Base-by-base conservation (phyloP, 495 filamentous ascomycete species). In the Acidomyces sp. region DNA sequence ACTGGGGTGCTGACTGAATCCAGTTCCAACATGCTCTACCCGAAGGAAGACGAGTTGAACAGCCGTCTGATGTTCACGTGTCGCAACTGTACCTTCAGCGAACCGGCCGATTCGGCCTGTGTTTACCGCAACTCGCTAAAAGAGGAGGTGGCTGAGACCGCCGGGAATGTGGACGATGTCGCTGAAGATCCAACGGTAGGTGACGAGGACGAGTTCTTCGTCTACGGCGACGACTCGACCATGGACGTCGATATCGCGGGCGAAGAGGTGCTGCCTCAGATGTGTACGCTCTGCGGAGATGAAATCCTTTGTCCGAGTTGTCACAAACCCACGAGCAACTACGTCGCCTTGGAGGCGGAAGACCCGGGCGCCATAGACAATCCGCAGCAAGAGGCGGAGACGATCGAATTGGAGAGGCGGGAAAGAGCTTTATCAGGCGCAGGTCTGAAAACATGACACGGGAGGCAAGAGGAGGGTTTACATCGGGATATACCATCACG, bases 131-230 rank as follows among this genome's bases (percentile, higher is more conserved):
- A 96, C 65, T 74, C 85, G 43, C 75, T 95, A 37, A 82, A 80
- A 64, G 87, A 77, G 47, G 77, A 82, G 35, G 82, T 86, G 11
- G 86, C 86, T 37, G 88, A 95, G 62, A 96, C 90, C 34, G 88
- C 92, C 36, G 90, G 90, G 61, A 88, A 96, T 42, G 94, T 87
- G 28, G 83, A 92, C 62, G 90, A 99, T 63, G 86, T 99, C 42
- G 85, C 75, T 58, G 82, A 77, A 49, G 90, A 99, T 70, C 90
- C 90, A 60, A 99, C 92, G 75, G 87, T 96, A 74, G 68, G 87
- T 93, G 37, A 30, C 24, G 3, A 9, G 4, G 39, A 34, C 26
- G 34, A 40, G 19, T 33, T 32, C 6, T 17, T 39, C 7, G 4
- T 32, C 17, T 29, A 37, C 24, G 23, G 12, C 19, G 39, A 37